A percentile compares a stretch with the other conserved stretches of the same genome.
Evolutionary conservation across 441 rosid species (phyloP).

Genomic region (Pelargonium australe): DNA sequence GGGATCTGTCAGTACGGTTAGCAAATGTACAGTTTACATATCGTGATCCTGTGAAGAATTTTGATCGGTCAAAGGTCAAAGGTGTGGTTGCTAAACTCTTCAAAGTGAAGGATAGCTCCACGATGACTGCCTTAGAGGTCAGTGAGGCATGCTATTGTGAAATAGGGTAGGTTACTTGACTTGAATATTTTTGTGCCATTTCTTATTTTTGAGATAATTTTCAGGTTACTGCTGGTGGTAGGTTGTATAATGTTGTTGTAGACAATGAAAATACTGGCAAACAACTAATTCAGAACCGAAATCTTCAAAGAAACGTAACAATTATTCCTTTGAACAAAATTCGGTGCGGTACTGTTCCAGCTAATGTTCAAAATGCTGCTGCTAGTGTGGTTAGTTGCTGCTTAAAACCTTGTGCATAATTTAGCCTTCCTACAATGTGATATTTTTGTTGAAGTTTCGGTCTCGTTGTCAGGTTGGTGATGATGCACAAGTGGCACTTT

Average conservation of each 20-base stretch:
- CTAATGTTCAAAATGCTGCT: constrained; percentile 69
- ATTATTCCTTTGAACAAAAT: constrained; percentile 93
- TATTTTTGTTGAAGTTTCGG: constrained; percentile 12
- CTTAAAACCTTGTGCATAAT: constrained; percentile 12
- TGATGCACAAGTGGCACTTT: constrained; percentile 85
- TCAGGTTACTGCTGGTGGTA: constrained; percentile 96
- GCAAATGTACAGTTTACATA: constrained; percentile 80
- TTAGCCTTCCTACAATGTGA: neutral
- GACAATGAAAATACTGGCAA: constrained; percentile 92
- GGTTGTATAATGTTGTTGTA: constrained; percentile 81
- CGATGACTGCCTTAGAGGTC: constrained; percentile 96
- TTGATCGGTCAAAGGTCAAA: constrained; percentile 89
- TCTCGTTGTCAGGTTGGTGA: constrained; percentile 66
- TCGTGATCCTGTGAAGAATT: constrained; percentile 77
- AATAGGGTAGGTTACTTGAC: constrained; percentile 16
- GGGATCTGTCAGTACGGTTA: constrained; percentile 61
- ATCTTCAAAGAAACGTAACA: constrained; percentile 84
- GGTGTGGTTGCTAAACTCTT: constrained; percentile 92
- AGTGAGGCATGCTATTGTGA: constrained; percentile 20
- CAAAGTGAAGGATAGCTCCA: constrained; percentile 68
- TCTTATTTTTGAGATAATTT: constrained; percentile 20
- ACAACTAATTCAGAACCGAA: constrained; percentile 88
- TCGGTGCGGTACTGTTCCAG: constrained; percentile 47
- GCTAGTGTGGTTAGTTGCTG: constrained; percentile 58
- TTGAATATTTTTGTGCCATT: neutral